Percentiles rank a stretch among this genome's conserved stretches.
phyloP scores from a whole-genome alignment of 176 grass and related monocot genomes.

The Aegilops longissima region DNA sequence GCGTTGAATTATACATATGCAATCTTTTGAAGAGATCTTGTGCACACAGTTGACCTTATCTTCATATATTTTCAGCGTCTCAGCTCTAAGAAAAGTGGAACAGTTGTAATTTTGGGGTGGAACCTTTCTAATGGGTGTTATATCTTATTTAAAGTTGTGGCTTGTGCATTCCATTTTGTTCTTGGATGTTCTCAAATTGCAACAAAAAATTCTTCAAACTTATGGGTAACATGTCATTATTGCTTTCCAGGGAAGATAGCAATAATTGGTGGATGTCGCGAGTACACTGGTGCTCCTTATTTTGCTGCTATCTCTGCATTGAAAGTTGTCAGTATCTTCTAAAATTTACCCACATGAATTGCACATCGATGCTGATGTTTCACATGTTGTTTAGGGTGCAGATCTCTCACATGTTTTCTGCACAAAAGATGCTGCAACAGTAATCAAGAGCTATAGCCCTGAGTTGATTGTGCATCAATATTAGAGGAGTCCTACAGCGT shows the following conservation, averaged over 20 bases:
- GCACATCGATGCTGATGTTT: conserved; percentile 2
- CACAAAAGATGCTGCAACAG: conserved; percentile 91
- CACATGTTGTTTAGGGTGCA: conserved; percentile 67
- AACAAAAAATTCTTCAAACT: neutral
- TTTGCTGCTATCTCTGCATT: conserved; percentile 95
- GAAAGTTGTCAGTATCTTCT: conserved; percentile 72
- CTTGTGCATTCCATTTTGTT: neutral
- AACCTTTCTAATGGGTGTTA: neutral
- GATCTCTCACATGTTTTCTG: conserved; percentile 97
- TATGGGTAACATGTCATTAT: neutral
- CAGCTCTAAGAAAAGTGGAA: neutral
- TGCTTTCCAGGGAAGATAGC: conserved; percentile 74
- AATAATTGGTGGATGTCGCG: conserved; percentile 92
- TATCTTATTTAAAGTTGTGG: neutral
- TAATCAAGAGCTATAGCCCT: conserved; percentile 97
- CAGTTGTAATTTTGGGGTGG: neutral
- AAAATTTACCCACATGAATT: neutral
- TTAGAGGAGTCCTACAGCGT: conserved; percentile 90
- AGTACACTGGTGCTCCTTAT: conserved; percentile 96
- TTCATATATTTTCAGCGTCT: neutral
- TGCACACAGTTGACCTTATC: neutral
- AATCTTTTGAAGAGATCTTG: neutral
- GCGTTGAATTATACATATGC: neutral
- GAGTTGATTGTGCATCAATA: conserved; percentile 93
- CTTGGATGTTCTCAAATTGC: neutral